Evolutionary conservation across 2,329 filamentous ascomycete genomes (phyloP).

Genomic region (Setomelanomma holmii): DNA sequence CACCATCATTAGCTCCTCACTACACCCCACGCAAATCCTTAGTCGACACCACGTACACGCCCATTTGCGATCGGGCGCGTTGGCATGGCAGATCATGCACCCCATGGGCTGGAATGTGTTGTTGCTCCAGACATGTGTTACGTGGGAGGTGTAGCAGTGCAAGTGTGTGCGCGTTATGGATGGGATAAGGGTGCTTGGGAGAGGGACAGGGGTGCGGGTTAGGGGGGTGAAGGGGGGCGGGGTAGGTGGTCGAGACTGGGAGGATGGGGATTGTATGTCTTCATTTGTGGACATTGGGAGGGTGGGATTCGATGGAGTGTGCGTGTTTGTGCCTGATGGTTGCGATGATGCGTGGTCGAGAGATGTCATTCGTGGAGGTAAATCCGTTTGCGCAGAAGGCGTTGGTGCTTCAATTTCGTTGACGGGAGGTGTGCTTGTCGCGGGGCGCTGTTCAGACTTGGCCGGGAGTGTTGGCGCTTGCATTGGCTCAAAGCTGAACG

Average conservation of each 20-base stretch:
- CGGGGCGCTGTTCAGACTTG: neutral
- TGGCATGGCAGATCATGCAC: slow-evolving; percentile 45
- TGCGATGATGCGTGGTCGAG: neutral
- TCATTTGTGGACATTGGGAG: neutral
- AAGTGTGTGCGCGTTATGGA: slow-evolving; percentile 40
- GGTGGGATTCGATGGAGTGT: too few species aligned
- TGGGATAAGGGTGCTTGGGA: slow-evolving; percentile 23
- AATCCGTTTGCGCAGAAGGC: neutral
- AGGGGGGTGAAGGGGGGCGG: slow-evolving; percentile 28
- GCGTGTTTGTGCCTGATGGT: too few species aligned
- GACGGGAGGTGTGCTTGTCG: slow-evolving; percentile 5
- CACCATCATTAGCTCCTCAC: slow-evolving; percentile 27
- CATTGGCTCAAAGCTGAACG: slow-evolving; percentile 36
- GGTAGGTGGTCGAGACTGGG: neutral
- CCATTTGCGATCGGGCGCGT: slow-evolving; percentile 36
- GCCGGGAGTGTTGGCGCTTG: neutral
- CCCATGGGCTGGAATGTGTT: slow-evolving; percentile 43
- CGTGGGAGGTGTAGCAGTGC: slow-evolving; percentile 43
- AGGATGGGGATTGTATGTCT: neutral
- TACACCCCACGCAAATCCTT: slow-evolving; percentile 41
- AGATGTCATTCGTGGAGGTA: neutral
- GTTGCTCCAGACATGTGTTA: slow-evolving; percentile 33
- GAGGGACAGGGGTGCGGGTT: slow-evolving; percentile 23
- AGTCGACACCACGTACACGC: slow-evolving; percentile 48
- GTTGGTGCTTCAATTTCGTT: neutral